Base-by-base conservation (phyloP, 1,139 yeast species). In the Hemisphaericaspora xylanilytica region DNA sequence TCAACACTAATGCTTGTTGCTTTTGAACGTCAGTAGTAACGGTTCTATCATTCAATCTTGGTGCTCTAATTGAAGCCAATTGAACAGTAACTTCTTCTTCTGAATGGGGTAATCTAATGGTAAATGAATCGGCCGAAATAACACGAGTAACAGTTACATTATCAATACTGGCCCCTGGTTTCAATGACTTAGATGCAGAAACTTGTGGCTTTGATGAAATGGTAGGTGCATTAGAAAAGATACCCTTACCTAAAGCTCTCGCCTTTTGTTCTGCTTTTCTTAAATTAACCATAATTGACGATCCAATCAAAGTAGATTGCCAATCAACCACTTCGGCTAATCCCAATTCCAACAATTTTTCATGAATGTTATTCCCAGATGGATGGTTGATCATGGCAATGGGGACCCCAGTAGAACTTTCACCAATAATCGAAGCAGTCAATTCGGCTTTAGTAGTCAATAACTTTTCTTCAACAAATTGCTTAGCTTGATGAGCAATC, bases 241-340 rank as follows among this genome's bases (percentile, higher is more conserved):
- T 54, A n/a, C 85, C 86, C 46, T 73, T 71, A 15, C 79, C 85
- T 20, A 70, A 63, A 8, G 73, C 70, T 51, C 74, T 81, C n/a
- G 94, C 95, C 1, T 70, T 58, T 48, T 71, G 78, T 57, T 85
- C 95, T 18, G 85, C 80, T 42, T 69, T 74, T 57, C 95, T 75
- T 41, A 84, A 70, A 22, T 58, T 56, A 3, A 74, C 53, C 90
- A 87, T 85, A 32, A 67, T 67, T 28, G 71, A 61, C 5, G 89
- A 67, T 2, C 96, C 96, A 41, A 88, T 65, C 37, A 80, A 55
- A n/a, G 78, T 60, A 1, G 89, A 79, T 58, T 87, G 95, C 92
- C 95, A 85, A 57, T 87, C 95, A 16, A 82, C 79, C 40, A 86
- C 78, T 48, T 80, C 81, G 7, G 84, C 95, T 32, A 80, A 70